Evolutionary conservation across 495 filamentous ascomycete genomes (phyloP), one percentile per base, ranked within the genome.

Genomic region (Penicillium samsonianum): DNA sequence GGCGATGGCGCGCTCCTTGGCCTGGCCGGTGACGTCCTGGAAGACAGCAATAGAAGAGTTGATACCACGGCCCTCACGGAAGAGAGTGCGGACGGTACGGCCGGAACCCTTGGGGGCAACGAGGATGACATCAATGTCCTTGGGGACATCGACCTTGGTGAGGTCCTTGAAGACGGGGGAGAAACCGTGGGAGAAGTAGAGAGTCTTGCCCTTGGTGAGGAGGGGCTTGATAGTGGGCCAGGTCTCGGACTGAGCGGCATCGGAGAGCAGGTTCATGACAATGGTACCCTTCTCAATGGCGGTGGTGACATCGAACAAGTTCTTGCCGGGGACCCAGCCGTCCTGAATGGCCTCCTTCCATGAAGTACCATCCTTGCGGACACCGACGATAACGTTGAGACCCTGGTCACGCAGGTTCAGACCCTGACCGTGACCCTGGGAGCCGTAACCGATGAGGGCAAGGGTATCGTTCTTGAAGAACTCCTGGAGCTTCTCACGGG

Each of bases 161-260:
- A 94, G 85, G 76, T 96, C 88, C 82, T 96, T 96, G 90, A 98
- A 98, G 77, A 98, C 92, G 69, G 94, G 94, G 59, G 94, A 98
- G 90, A 98, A 98, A 74, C 94, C 94, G 85, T 98, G 94, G 53
- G 94, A 97, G 87, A 98, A 98, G 87, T 98, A 98, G 68, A 98
- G 88, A 45, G 94, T 98, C 91, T 98, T 98, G 80, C 90, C 95
- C 88, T 97, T 95, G 80, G 90, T 95, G 71, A 98, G 80, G 73
- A 94, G 87, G 69, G 94, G 95, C 87, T 97, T 98, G 80, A 98
- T 94, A 53, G 85, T 78, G 62, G 95, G 94, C 94, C 94, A 98
- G 55, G 94, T 98, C 86, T 96, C 93, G 76, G 83, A 88, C 84
- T 98, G 94, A 64, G 94, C 94, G 67, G 94, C 94, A 75, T 98